phyloP scores from a whole-genome alignment of 1,284 basidiomycete genomes.

The Neolentinus lepideus region DNA sequence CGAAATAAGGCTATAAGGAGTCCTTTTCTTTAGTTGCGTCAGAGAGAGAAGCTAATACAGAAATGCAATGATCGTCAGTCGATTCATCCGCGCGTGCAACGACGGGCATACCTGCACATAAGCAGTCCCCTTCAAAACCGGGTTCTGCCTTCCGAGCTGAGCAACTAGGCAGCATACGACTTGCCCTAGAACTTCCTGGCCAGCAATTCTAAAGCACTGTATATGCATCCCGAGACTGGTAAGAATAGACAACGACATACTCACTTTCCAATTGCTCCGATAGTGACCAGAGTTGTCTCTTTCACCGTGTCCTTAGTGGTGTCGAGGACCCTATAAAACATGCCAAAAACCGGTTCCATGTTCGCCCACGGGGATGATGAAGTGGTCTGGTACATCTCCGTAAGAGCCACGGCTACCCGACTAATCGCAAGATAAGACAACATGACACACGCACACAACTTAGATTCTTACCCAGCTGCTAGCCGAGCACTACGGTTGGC shows the following conservation, averaged over 20 bases:
- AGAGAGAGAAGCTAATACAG: conserved; percentile 50
- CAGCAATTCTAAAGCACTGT: conserved; percentile 33
- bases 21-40: conserved; percentile 53
- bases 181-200: conserved; percentile 47
- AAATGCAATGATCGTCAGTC: conserved; percentile 5
- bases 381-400: conserved; percentile 29
- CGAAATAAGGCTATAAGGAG: conserved; percentile 61
- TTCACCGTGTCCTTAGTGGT: conserved; percentile 34
- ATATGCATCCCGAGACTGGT: conserved; percentile 1
- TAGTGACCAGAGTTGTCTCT: conserved; percentile 55
- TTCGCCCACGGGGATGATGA: conserved; percentile 20
- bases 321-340: conserved; percentile 42
- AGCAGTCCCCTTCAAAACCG: conserved; percentile 62
- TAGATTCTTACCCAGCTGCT: conserved; percentile 51
- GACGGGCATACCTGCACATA: conserved; percentile 52
- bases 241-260: conserved; percentile 17
- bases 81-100: background rate
- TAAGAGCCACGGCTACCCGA: conserved; percentile 39
- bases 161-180: conserved; percentile 61
- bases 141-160: conserved; percentile 61
- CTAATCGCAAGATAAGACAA: conserved; percentile 21
- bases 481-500: conserved; percentile 53
- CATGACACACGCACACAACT: conserved; percentile 3
- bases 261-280: conserved; percentile 60
- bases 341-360: conserved; percentile 37